phyloP scores from a whole-genome alignment of 1,284 basidiomycete genomes.

The Cryptococcus depauperatus region DNA sequence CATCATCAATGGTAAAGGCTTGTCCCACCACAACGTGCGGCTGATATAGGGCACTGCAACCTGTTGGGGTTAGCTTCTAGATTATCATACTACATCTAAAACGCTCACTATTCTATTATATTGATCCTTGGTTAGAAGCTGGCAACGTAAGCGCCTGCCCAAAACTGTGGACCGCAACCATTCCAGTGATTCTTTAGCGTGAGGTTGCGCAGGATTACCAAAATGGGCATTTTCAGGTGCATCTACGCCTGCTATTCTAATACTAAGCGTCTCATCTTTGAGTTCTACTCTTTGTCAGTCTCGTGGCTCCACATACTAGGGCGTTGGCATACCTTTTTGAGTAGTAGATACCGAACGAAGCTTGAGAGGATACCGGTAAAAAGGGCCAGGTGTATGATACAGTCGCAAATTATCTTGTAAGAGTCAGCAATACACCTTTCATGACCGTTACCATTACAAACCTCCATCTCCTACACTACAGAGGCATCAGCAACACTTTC shows the following conservation, averaged over 20 bases:
- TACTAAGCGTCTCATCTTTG: conserved; percentile 67
- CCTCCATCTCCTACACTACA: conserved; percentile 65
- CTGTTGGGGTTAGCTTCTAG: conserved; percentile 43
- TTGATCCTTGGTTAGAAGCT: conserved; percentile 67
- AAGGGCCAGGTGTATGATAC: conserved; percentile 71
- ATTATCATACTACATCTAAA: conserved; percentile 3
- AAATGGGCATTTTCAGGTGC: conserved; percentile 81
- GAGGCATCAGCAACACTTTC: conserved; percentile 1
- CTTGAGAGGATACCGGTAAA: conserved; percentile 64
- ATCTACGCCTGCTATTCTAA: conserved; percentile 78
- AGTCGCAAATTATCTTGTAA: conserved; percentile 52
- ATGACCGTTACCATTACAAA: conserved; percentile 22
- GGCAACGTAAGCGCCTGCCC: conserved; percentile 50
- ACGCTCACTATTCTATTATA: conserved; percentile 65
- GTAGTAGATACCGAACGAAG: conserved; percentile 56
- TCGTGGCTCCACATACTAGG: no score
- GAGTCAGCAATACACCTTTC: background rate
- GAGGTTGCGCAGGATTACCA: conserved; percentile 65
- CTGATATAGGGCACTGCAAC: conserved; percentile 54
- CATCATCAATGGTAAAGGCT: conserved; percentile 65
- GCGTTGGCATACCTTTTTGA: conserved; percentile 51
- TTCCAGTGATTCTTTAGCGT: conserved; percentile 58
- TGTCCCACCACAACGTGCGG: conserved; percentile 49
- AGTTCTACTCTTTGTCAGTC: conserved; percentile 49
- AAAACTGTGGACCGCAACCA: conserved; percentile 58